phyloP scores from a whole-genome alignment of 768 basidiomycete species.

The Kwoniella shandongensis region DNA sequence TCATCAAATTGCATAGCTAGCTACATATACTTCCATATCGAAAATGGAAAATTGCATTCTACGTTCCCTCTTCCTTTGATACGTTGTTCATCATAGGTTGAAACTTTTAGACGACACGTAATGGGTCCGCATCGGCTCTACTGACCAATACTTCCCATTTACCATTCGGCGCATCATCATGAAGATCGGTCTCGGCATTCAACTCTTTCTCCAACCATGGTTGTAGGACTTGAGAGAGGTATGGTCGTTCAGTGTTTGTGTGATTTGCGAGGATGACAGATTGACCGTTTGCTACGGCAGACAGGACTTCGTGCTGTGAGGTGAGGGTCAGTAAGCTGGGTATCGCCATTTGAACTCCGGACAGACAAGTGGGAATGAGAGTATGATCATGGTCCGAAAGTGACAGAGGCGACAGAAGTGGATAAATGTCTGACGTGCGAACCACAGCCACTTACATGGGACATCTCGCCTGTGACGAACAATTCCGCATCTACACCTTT shows the following conservation, averaged over 20 bases:
- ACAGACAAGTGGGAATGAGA: neutral
- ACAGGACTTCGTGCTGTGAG: conserved; percentile 78
- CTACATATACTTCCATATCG: no score
- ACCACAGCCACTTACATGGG: conserved; percentile 63
- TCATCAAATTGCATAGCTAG: no score
- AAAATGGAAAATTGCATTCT: no score
- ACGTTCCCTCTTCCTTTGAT: neutral
- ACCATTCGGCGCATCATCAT: conserved; percentile 14
- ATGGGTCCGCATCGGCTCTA: conserved; percentile 69
- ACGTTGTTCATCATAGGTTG: no score
- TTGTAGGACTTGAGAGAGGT: conserved; percentile 69
- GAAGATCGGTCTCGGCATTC: conserved; percentile 39
- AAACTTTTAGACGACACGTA: conserved; percentile 47
- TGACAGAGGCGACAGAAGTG: neutral
- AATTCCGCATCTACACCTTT: conserved; percentile 73
- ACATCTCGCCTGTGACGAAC: conserved; percentile 90
- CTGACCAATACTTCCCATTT: conserved; percentile 68
- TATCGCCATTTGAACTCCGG: no score
- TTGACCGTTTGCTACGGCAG: conserved; percentile 70
- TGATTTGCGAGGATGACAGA: conserved; percentile 86
- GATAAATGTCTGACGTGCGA: neutral
- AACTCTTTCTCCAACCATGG: conserved; percentile 64
- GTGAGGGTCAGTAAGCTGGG: no score
- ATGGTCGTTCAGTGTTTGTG: conserved; percentile 92
- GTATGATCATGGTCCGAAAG: neutral